Conservation (phyloP, 1,284 basidiomycete genomes). For the Calocybe gambosa region DNA sequence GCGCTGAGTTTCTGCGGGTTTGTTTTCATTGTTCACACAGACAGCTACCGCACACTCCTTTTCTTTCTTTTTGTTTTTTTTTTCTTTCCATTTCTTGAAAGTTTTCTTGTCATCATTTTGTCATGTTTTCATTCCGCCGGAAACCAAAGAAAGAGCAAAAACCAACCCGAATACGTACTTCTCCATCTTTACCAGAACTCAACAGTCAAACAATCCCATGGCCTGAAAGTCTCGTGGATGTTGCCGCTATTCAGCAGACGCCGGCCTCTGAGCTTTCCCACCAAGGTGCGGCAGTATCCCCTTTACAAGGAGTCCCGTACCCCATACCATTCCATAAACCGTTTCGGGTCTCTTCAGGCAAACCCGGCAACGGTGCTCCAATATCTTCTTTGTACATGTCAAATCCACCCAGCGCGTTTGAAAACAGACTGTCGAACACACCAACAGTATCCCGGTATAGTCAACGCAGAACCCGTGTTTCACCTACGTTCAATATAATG, state of each 20-base stretch:
- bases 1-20: constrained; percentile 13
- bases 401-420: constrained; percentile 54
- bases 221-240: constrained; percentile 73
- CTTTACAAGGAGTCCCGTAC: constrained; percentile 44
- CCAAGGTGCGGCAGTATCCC: constrained; percentile 62
- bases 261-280: constrained; percentile 32
- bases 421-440: constrained; percentile 32
- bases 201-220: constrained; percentile 67
- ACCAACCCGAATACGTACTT: constrained; percentile 44
- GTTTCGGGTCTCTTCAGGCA: constrained; percentile 50
- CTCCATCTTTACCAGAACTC: constrained; percentile 73
- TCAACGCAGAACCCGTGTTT: constrained; percentile 54
- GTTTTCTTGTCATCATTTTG: constrained; percentile 7
- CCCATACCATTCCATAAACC: constrained; percentile 76
- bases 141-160: constrained; percentile 55
- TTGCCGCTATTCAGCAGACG: constrained; percentile 49
- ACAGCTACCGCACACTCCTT: constrained; percentile 18
- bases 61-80: constrained; percentile 12
- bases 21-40: constrained; percentile 14
- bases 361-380: constrained; percentile 34
- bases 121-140: constrained; percentile 73
- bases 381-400: constrained; percentile 69
- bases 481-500: constrained; percentile 81
- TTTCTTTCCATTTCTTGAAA: not conserved
- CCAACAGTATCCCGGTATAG: constrained; percentile 41